These are phyloP conservation scores for Solanum verrucosum DNA, from an alignment of 257 asterid genomes.

Conservation along the genomic window DNA sequence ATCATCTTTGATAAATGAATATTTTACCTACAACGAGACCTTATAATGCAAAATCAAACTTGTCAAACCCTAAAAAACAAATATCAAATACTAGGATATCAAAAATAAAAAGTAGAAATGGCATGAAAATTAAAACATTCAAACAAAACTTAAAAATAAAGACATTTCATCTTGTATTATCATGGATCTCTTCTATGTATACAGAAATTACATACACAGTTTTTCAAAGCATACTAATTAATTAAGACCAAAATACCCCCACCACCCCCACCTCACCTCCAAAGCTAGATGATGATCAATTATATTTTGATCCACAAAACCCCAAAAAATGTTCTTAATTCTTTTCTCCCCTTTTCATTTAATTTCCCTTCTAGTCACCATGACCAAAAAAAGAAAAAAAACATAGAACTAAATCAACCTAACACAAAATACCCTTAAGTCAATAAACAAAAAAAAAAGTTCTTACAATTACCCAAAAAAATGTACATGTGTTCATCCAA, in stretches of 20 bases:
- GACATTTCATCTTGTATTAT: slow-evolving; percentile 13
- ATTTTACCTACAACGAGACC: not conserved
- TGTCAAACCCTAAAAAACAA: not conserved
- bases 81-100: not conserved
- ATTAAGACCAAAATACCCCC: not conserved
- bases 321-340: not conserved
- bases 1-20: not conserved
- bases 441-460: not conserved
- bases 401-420: not conserved
- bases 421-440: not conserved
- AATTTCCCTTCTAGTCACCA: not conserved
- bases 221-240: not conserved
- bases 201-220: slow-evolving; percentile 2
- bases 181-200: not conserved
- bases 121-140: not conserved
- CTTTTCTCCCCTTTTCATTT: not conserved
- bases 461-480: not conserved
- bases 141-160: not conserved
- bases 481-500: not conserved
- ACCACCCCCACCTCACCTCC: not conserved
- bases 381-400: not conserved
- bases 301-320: not conserved
- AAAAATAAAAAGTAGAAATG: not conserved
- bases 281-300: not conserved
- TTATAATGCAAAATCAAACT: not conserved